These are phyloP conservation scores for Mycosphaerelloides madeirae DNA, from an alignment of 2,329 filamentous ascomycete genomes.

Conservation along the genomic window DNA sequence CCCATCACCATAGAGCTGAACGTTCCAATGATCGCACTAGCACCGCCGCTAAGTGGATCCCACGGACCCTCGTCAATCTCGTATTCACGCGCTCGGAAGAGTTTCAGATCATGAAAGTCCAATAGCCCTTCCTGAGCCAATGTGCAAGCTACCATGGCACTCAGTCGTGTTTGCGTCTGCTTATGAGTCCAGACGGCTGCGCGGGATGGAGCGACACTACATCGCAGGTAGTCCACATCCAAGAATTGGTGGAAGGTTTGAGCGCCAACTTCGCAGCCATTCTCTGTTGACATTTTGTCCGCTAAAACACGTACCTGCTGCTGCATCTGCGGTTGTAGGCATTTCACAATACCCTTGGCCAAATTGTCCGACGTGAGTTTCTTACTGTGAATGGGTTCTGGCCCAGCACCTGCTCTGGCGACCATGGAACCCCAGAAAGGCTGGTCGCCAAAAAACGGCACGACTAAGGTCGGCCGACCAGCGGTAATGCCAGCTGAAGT, in stretches of 20 bases:
- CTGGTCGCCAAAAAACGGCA: constrained; percentile 55
- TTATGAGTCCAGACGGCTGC: constrained; percentile 73
- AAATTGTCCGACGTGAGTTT: constrained; percentile 47
- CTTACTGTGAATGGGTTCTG: constrained; percentile 76
- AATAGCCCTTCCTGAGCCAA: constrained; percentile 60
- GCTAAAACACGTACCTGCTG: constrained; percentile 35
- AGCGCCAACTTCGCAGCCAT: constrained; percentile 36
- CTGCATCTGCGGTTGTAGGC: constrained; percentile 33
- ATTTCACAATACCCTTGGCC: constrained; percentile 40
- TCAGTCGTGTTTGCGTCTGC: constrained; percentile 60
- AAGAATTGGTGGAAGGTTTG: constrained; percentile 47
- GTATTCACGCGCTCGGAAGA: constrained; percentile 59
- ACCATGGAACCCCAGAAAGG: constrained; percentile 49
- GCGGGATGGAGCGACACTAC: constrained; percentile 60
- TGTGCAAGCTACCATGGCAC: constrained; percentile 64
- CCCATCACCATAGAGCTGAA: constrained; percentile 73
- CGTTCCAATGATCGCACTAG: constrained; percentile 69
- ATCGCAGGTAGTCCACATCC: constrained; percentile 58
- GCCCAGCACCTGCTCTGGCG: constrained; percentile 46
- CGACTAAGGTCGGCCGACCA: constrained; percentile 48
- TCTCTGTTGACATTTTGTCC: constrained; percentile 38
- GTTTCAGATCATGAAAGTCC: constrained; percentile 64
- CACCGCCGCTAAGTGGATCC: constrained; percentile 72
- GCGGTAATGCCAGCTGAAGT: constrained; percentile 50
- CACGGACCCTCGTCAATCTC: constrained; percentile 69